Conservation (phyloP, 768 basidiomycete species). For the Hortiboletus campestris region DNA sequence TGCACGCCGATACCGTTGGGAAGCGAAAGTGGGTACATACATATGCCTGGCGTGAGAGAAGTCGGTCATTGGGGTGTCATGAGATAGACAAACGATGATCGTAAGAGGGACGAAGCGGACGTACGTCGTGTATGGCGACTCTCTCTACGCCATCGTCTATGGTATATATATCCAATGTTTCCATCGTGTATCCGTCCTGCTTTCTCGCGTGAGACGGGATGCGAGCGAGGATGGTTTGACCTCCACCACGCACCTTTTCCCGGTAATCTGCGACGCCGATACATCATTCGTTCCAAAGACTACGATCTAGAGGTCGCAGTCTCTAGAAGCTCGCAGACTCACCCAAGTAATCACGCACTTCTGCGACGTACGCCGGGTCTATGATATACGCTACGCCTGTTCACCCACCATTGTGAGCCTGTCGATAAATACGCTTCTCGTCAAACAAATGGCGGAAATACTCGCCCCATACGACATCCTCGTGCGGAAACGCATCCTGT, state of each 20-base stretch:
- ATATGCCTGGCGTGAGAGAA: slow-evolving; percentile 41
- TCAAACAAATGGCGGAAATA: not conserved
- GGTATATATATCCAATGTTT: slow-evolving; percentile 71
- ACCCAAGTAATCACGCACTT: slow-evolving; percentile 87
- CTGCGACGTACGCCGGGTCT: slow-evolving; percentile 67
- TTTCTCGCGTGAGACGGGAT: not conserved
- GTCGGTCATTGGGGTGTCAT: not conserved
- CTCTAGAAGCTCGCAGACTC: not conserved
- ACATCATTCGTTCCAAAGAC: not conserved
- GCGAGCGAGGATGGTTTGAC: not conserved
- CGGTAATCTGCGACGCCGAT: slow-evolving; percentile 57
- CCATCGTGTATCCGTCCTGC: slow-evolving; percentile 89
- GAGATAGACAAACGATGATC: not conserved
- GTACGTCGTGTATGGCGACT: slow-evolving; percentile 55
- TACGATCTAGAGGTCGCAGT: not conserved
- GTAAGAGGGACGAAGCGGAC: not conserved
- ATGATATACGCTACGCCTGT: slow-evolving; percentile 85
- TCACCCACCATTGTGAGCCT: not conserved
- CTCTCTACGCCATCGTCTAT: slow-evolving; percentile 48
- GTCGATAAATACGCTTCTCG: not conserved
- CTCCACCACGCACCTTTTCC: slow-evolving; percentile 60
- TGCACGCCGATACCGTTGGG: too few relatives aligned
- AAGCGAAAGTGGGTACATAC: slow-evolving; percentile 34
- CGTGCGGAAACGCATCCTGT: slow-evolving; percentile 33
- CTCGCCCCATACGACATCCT: slow-evolving; percentile 62